phyloP scores from a whole-genome alignment of 108 stramenopile genomes.

The Fragilariopsis cylindrus region DNA sequence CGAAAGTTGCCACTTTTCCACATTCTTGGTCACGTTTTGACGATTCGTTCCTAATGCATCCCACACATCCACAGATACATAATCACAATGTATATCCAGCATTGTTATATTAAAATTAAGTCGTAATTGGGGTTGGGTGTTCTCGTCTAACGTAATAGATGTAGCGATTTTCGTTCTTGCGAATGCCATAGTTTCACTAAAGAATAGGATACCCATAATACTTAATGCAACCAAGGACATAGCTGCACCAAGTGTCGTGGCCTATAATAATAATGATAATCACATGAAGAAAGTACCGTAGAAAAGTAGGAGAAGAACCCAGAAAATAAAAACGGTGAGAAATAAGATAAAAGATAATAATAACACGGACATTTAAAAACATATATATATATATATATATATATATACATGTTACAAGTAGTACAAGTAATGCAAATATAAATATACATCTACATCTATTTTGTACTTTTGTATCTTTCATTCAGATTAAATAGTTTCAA shows the following conservation, averaged over 20 bases:
- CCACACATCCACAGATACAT: slow-evolving; percentile 87
- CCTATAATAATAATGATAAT: slow-evolving; percentile 40
- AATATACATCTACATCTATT: too few relatives aligned
- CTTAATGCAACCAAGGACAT: slow-evolving; percentile 82
- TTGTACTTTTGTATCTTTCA: too few relatives aligned
- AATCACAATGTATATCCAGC: slow-evolving; percentile 91
- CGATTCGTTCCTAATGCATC: slow-evolving; percentile 93
- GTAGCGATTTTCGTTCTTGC: slow-evolving; percentile 76
- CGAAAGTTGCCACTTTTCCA: slow-evolving; percentile 98
- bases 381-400: too few relatives aligned
- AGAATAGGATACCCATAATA: slow-evolving; percentile 90
- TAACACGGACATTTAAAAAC: background rate
- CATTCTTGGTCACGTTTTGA: slow-evolving; percentile 96
- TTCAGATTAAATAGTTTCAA: too few relatives aligned
- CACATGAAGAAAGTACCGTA: background rate
- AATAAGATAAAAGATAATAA: background rate
- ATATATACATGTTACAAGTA: too few relatives aligned
- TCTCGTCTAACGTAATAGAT: slow-evolving; percentile 87
- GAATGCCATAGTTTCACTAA: slow-evolving; percentile 93
- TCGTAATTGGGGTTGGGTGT: slow-evolving; percentile 81
- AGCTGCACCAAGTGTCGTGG: slow-evolving; percentile 80
- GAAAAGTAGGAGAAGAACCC: background rate
- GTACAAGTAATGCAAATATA: too few relatives aligned
- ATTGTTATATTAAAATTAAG: slow-evolving; percentile 93
- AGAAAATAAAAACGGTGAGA: background rate